Base-by-base conservation (phyloP, 2,329 filamentous ascomycete genomes). In the Truncatella angustata region DNA sequence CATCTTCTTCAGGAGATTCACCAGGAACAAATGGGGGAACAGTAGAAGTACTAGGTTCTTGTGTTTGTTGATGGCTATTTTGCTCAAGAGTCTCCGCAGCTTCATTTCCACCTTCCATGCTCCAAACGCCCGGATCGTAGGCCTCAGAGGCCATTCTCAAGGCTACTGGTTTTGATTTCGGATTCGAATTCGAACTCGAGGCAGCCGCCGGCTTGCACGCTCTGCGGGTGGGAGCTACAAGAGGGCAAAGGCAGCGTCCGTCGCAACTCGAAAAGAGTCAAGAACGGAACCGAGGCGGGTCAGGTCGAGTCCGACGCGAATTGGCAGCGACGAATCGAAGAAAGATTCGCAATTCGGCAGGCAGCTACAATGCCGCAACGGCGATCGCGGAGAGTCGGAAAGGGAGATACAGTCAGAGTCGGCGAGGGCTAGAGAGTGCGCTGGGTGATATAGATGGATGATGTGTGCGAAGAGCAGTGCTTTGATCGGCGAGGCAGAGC, bases 21-120 rank as follows among this genome's bases (percentile, higher is more conserved):
- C 75, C 76, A 67, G 72, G 66, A 65, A 70, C 73, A 73, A 72
- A 68, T 59, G 71, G 72, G 62, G 71, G 68, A 68, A 70, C 69
- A 60, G 71, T 73, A 73, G 70, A 66, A 58, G 69, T 66, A 60
- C 68, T 61, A 66, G 65, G 62, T 66, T 76, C 73, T 74, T 79
- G 71, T 70, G 71, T 73, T 73, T 80, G 70, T 67, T 79, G 70
- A 67, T 78, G 76, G 71, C 76, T 80, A 76, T 54, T 44, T 35
- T 76, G 72, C 70, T 79, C 74, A 70, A 66, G 73, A 67, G 79
- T 76, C 68, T 81, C 83, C 70, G 78, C 76, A 64, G 74, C 73
- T 62, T 72, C 77, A 69, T 75, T 76, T 70, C 77, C 76, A 71
- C 76, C 69, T 66, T 69, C 73, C 67, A 78, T 74, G 65, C 72